These are phyloP conservation scores for Brassica napus DNA, from an alignment of 345 rosid species.

Conservation along the genomic window Da-Ae NC_063439.1:18959501-18960000, in stretches of 20 bases:
- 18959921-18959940: constrained; percentile 9
- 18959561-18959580: constrained; percentile 41
- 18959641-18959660: not conserved
- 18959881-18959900: not conserved
- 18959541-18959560: constrained; percentile 32
- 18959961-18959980: not conserved
- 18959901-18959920: constrained; percentile 21
- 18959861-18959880: constrained; percentile 6
- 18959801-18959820: constrained; percentile 44
- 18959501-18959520: constrained; percentile 3
- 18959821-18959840: constrained; percentile 52
- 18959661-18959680: not conserved
- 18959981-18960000: not conserved
- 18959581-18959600: constrained; percentile 42
- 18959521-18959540: constrained; percentile 67
- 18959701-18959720: constrained; percentile 24
- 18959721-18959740: constrained; percentile 17
- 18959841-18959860: not conserved
- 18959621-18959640: constrained; percentile 38
- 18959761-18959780: constrained; percentile 78
- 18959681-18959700: not conserved
- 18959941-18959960: constrained; percentile 22
- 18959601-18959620: constrained; percentile 43
- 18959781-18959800: constrained; percentile 79
- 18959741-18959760: constrained; percentile 67